Base-by-base conservation (phyloP, 2,329 filamentous ascomycete species). In the Whalleya microplaca region DNA sequence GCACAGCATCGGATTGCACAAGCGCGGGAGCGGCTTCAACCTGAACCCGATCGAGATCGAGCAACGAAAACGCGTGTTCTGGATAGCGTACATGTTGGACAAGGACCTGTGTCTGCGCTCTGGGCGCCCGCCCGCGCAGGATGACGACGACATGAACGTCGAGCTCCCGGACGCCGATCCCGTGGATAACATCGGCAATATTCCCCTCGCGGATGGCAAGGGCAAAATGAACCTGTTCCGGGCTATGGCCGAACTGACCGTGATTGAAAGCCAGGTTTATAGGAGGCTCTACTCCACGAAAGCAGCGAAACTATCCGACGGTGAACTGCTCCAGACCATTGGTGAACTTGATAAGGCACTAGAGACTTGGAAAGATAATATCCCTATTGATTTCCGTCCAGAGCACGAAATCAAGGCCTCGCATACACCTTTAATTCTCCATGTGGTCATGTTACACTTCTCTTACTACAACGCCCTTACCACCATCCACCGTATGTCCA, bases 381-480 rank as follows among this genome's bases (percentile, higher is more conserved):
- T 99, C 51, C 94, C 95, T 2, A 83, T 96, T 55, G 95, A 98
- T 69, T 98, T 97, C 76, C 86, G 95, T n/a, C 95, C 95, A 0
- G 95, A 98, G 73, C 88, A 97, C 71, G 93, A 97, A 73, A 98
- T 99, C 73, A 93, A 92, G 73, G 91, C 92, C 0, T 90, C 89
- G 0, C 92, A 97, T 72, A 96, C 92, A 0, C 93, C 94, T 0
- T 81, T 98, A n/a, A 93, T 98, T 19, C 80, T 99, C 19, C 94
- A 98, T 64, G 86, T 99, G 50, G 93, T 96, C 58, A 91, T 96
- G 72, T 78, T 99, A 55, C 95, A 99, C 73, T 96, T 99, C 68
- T 89, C 92, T 1, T 99, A 99, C 75, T 98, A 98, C 78, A 99
- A 99, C 72, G 97, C 93, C 67, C 77, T 99, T 49, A 97, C 94